phyloP scores from a whole-genome alignment of 371 early-diverging fungal genomes.

The Sanchytrium tribonematis region DNA sequence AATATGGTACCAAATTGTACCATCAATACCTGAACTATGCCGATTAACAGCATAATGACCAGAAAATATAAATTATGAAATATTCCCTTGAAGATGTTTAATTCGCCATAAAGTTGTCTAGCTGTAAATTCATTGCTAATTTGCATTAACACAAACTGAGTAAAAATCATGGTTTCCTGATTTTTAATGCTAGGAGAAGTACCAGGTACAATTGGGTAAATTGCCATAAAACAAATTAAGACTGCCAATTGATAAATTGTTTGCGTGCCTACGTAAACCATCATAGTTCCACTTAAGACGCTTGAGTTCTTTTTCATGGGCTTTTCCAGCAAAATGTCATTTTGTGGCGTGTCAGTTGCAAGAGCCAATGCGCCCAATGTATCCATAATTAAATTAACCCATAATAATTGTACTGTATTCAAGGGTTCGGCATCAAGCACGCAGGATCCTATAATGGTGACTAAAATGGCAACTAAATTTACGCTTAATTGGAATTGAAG shows the following conservation, averaged over 20 bases:
- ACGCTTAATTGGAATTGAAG: constrained; percentile 85
- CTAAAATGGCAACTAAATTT: constrained; percentile 55
- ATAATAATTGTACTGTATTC: constrained; percentile 55
- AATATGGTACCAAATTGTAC: background rate
- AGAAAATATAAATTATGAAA: constrained; percentile 2
- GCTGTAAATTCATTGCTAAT: constrained; percentile 4
- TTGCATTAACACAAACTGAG: constrained; percentile 5
- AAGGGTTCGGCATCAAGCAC: constrained; percentile 7
- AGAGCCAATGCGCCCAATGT: constrained; percentile 56
- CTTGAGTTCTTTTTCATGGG: constrained; percentile 46
- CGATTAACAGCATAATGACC: constrained; percentile 2
- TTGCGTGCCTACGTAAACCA: constrained; percentile 2
- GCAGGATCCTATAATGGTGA: constrained; percentile 25
- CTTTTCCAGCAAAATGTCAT: constrained; percentile 36
- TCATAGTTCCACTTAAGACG: constrained; percentile 54
- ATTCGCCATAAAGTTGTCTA: constrained; percentile 5
- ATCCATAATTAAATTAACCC: constrained; percentile 47
- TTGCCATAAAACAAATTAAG: constrained; percentile 2
- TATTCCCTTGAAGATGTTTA: constrained; percentile 6
- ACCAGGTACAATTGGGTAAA: background rate
- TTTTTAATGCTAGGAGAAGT: background rate
- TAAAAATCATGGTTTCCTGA: constrained; percentile 5
- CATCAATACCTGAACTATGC: constrained; percentile 2
- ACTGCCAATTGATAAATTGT: constrained; percentile 2
- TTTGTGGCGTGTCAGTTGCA: constrained; percentile 48